A percentile compares a stretch with the other conserved stretches of the same genome.
These are phyloP conservation scores for Giardia duodenalis DNA, from an alignment of 208 protist species.

Conservation along the genomic window DNA sequence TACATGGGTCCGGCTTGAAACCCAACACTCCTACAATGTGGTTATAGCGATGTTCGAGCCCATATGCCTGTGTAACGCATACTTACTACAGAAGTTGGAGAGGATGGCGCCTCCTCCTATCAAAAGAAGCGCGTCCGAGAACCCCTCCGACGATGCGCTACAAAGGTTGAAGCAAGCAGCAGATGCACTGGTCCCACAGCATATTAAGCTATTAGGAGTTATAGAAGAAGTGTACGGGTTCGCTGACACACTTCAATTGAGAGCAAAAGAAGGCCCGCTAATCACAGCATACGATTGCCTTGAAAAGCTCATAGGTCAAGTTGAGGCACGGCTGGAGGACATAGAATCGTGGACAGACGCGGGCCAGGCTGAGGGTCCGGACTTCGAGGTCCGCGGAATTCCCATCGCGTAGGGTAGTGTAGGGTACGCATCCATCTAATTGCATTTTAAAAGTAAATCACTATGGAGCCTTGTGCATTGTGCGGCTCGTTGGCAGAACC, in stretches of 20 bases:
- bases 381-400: too few relatives aligned
- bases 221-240: background rate
- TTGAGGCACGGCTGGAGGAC: background rate
- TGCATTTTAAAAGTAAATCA: too few relatives aligned
- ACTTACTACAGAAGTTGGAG: background rate
- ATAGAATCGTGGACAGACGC: background rate
- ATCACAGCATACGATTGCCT: background rate
- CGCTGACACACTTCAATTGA: background rate
- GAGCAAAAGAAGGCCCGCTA: background rate
- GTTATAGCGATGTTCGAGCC: background rate
- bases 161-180: background rate
- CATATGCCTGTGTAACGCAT: background rate
- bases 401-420: too few relatives aligned
- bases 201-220: background rate
- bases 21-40: background rate
- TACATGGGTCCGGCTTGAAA: background rate
- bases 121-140: background rate
- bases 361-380: too few relatives aligned
- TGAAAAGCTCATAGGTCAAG: background rate
- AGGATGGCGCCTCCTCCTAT: background rate
- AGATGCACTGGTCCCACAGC: background rate
- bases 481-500: background rate
- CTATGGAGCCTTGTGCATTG: too few relatives aligned
- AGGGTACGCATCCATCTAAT: too few relatives aligned
- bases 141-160: background rate